phyloP scores from a whole-genome alignment of 176 grass and related monocot genomes.

The Oryza meridionalis region DNA sequence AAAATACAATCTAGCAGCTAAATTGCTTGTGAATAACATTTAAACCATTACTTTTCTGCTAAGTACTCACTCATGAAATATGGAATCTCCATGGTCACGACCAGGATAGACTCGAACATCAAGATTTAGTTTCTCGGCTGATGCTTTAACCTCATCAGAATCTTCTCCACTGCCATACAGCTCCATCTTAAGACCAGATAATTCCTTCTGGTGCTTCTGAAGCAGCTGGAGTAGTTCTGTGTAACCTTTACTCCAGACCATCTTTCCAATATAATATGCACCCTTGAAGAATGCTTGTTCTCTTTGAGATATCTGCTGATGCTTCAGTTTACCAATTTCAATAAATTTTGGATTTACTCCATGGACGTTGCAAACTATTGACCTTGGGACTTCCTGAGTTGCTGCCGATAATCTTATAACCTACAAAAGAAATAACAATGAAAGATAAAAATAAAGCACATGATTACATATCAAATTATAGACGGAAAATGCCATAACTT shows the following conservation, averaged over 20 bases:
- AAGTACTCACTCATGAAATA: constrained; percentile 84
- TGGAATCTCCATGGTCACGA: constrained; percentile 81
- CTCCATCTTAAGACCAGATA: constrained; percentile 82
- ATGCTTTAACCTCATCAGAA: constrained; percentile 65
- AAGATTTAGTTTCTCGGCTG: constrained; percentile 63
- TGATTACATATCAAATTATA: not conserved
- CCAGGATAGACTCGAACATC: constrained; percentile 80
- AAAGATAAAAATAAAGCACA: not conserved
- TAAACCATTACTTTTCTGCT: constrained; percentile 1
- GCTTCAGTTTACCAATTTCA: constrained; percentile 77
- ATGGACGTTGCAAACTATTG: constrained; percentile 92
- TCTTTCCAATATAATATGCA: constrained; percentile 98
- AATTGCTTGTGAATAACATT: not conserved
- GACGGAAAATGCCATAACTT: not conserved
- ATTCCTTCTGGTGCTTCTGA: constrained; percentile 61
- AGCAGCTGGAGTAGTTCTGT: constrained; percentile 81
- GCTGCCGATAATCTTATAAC: constrained; percentile 94
- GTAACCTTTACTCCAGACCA: constrained; percentile 99
- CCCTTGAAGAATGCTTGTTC: constrained; percentile 75
- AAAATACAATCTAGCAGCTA: constrained; percentile 21
- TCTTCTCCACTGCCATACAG: constrained; percentile 97
- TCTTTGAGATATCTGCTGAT: constrained; percentile 54
- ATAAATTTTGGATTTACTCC: constrained; percentile 98
- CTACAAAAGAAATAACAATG: constrained; percentile 47
- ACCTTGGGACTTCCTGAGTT: constrained; percentile 90